Evolutionary conservation across 1,284 basidiomycete species (phyloP).

Genomic region (Sphagnurus paluster): DNA sequence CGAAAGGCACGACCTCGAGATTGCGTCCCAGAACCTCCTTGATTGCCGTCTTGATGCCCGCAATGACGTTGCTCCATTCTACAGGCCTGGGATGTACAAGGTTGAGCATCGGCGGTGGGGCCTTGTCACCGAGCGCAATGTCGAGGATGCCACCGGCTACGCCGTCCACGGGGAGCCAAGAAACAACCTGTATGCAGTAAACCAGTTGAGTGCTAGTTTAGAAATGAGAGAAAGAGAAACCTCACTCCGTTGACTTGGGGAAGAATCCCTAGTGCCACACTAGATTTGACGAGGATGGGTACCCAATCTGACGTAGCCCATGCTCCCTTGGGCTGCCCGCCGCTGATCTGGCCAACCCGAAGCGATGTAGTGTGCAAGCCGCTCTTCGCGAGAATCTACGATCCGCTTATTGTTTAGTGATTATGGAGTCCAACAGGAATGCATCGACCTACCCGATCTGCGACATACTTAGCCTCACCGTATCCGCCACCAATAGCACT

Average conservation of each 20-base stretch:
- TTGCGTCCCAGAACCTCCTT: slow-evolving; percentile 15
- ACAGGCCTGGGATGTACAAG: slow-evolving; percentile 37
- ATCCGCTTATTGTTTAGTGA: background rate
- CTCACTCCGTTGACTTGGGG: slow-evolving; percentile 16
- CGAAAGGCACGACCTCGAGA: slow-evolving; percentile 29
- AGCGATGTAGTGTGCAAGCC: slow-evolving; percentile 26
- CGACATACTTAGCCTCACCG: slow-evolving; percentile 31
- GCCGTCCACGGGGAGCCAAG: slow-evolving; percentile 36
- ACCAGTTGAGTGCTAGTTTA: background rate
- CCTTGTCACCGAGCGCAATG: slow-evolving; percentile 22
- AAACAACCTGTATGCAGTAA: slow-evolving; percentile 28
- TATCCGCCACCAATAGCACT: slow-evolving; percentile 28
- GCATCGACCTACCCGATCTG: slow-evolving; percentile 30
- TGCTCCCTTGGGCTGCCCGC: slow-evolving; percentile 22
- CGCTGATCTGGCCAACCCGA: slow-evolving; percentile 26
- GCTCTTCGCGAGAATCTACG: slow-evolving; percentile 27
- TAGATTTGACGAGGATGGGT: slow-evolving; percentile 26
- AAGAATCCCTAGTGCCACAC: slow-evolving; percentile 20
- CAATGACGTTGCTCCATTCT: slow-evolving; percentile 29
- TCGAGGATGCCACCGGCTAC: too few relatives aligned
- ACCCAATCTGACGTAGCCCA: slow-evolving; percentile 29
- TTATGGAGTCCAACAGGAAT: background rate
- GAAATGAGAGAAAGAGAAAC: background rate
- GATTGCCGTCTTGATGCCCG: slow-evolving; percentile 15
- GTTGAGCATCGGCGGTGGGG: slow-evolving; percentile 27